Conservation (phyloP, 805 yeast genomes). For the Cyberlindnera japonica region DNA sequence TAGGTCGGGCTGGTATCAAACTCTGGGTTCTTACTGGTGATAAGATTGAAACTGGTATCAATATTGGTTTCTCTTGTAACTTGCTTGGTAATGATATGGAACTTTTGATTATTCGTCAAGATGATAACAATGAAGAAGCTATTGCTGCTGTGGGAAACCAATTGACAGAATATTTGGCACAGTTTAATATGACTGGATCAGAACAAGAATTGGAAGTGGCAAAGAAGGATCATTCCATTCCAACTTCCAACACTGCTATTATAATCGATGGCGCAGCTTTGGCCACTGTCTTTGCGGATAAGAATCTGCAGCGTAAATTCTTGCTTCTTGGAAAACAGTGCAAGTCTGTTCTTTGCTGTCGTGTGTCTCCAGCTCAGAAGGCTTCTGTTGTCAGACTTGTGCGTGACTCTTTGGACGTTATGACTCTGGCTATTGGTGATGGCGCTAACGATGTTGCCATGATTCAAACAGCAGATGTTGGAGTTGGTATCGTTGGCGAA, state of each 20-base stretch:
- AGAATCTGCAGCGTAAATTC: constrained; percentile 49
- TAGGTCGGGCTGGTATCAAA: constrained; percentile 76
- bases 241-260: constrained; percentile 63
- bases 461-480: constrained; percentile 86
- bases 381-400: constrained; percentile 80
- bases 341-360: constrained; percentile 77
- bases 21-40: constrained; percentile 88
- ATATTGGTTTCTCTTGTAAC: constrained; percentile 84
- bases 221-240: constrained; percentile 58
- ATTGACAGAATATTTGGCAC: constrained; percentile 40
- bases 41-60: constrained; percentile 85
- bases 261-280: constrained; percentile 81
- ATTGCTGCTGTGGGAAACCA: constrained; percentile 7
- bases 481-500: constrained; percentile 89
- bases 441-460: constrained; percentile 89
- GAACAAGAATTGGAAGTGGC: constrained; percentile 53
- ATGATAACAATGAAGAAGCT: constrained; percentile 28
- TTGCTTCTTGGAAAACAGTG: constrained; percentile 74
- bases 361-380: constrained; percentile 86
- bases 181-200: constrained; percentile 58
- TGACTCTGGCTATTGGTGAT: constrained; percentile 87
- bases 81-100: constrained; percentile 74
- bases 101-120: constrained; percentile 53
- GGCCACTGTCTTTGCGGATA: constrained; percentile 46
- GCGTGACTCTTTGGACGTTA: constrained; percentile 68